Evolutionary conservation across 139 green algal genomes (phyloP).

Genomic region (Bryopsis sp.): DNA sequence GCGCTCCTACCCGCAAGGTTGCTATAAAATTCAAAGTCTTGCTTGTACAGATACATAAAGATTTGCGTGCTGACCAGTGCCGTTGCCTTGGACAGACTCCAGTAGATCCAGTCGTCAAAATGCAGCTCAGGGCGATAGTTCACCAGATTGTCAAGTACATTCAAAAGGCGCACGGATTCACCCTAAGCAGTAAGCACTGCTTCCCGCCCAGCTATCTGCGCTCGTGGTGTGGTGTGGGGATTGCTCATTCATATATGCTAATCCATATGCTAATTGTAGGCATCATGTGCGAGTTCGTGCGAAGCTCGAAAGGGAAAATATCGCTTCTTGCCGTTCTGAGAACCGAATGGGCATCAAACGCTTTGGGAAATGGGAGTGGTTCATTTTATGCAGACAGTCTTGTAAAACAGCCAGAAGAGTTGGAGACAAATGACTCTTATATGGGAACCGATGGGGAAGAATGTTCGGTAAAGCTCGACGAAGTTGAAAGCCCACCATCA

Average conservation of each 20-base stretch:
- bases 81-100: not conserved
- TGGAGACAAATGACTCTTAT: not conserved
- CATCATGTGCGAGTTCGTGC: conserved; percentile 41
- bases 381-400: conserved; percentile 15
- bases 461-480: too few relatives aligned
- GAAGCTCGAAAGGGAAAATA: too few relatives aligned
- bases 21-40: too few relatives aligned
- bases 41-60: too few relatives aligned
- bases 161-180: conserved; percentile 40
- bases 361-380: conserved; percentile 27
- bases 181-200: conserved; percentile 23
- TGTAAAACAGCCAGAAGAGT: conserved; percentile 16
- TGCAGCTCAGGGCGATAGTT: conserved; percentile 34
- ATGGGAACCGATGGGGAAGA: not conserved
- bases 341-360: conserved; percentile 39
- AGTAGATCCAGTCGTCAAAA: conserved; percentile 40
- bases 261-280: too few relatives aligned
- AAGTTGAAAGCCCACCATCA: too few relatives aligned
- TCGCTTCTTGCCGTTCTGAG: conserved; percentile 39
- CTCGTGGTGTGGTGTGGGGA: too few relatives aligned
- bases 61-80: too few relatives aligned
- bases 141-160: conserved; percentile 48
- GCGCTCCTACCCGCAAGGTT: too few relatives aligned
- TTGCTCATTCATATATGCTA: too few relatives aligned
- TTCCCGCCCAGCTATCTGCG: too few relatives aligned